phyloP scores from a whole-genome alignment of 768 basidiomycete genomes.

The Imleria badia region DNA sequence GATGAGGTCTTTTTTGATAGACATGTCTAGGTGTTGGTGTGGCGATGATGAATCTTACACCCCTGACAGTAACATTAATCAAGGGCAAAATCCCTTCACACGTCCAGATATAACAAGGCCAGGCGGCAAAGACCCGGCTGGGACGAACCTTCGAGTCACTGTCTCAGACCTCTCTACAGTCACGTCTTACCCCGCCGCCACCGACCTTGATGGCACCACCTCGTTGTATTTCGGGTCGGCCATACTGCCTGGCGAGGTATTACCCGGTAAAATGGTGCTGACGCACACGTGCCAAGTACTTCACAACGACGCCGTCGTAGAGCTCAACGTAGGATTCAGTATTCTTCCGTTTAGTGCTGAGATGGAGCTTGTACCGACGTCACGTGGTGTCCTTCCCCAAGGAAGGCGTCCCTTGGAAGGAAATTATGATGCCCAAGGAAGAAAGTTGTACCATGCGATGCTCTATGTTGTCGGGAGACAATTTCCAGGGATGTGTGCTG shows the following conservation, averaged over 20 bases:
- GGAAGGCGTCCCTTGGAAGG: slow-evolving; percentile 7
- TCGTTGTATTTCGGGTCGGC: slow-evolving; percentile 5
- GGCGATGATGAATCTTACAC: neutral
- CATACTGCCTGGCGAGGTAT: neutral
- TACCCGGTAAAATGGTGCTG: neutral
- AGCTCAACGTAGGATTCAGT: neutral
- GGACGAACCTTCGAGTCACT: neutral
- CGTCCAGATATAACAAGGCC: neutral
- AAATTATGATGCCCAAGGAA: slow-evolving; percentile 4
- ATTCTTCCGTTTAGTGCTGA: neutral
- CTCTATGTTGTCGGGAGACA: slow-evolving; percentile 7
- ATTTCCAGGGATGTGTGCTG: slow-evolving; percentile 9
- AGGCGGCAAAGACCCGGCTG: neutral
- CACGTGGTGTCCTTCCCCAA: neutral
- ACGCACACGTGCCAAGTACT: neutral
- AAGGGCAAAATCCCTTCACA: neutral
- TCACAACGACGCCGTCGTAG: neutral
- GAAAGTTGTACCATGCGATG: slow-evolving; percentile 6
- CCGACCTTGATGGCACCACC: neutral
- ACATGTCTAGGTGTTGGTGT: neutral
- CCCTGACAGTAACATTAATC: neutral
- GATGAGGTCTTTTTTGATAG: too few species aligned
- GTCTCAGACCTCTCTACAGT: neutral
- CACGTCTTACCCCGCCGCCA: neutral
- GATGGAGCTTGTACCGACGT: slow-evolving; percentile 6